Conservation (phyloP, 1,139 yeast species). For the Wickerhamomyces sp. region DNA sequence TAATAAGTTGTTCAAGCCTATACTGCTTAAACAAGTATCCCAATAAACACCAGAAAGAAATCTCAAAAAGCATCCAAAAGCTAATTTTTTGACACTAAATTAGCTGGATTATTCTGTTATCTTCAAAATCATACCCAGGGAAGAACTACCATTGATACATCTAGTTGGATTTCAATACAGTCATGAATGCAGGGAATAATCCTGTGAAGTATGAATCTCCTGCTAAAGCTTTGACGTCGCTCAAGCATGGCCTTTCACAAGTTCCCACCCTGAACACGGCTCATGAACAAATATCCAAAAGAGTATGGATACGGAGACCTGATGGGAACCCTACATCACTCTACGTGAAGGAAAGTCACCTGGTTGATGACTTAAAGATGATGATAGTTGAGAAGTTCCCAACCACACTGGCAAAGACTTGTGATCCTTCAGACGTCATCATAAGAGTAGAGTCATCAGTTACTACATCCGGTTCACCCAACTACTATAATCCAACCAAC, state of each 20-base stretch:
- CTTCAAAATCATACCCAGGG: no score
- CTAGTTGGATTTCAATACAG: no score
- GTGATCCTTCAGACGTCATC: slow-evolving; percentile 67
- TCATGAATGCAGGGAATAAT: background rate
- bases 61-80: no score
- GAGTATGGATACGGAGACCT: slow-evolving; percentile 65
- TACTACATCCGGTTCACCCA: slow-evolving; percentile 5
- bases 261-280: slow-evolving; percentile 5
- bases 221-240: background rate
- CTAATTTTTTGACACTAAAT: no score
- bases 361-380: slow-evolving; percentile 71
- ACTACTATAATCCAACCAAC: slow-evolving; percentile 7
- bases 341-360: slow-evolving; percentile 45
- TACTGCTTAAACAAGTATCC: no score
- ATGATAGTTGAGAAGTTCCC: slow-evolving; percentile 62
- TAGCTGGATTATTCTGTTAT: no score
- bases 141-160: no score
- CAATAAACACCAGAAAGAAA: no score
- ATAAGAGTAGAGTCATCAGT: slow-evolving; percentile 34
- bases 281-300: slow-evolving; percentile 5
- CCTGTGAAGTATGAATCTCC: slow-evolving; percentile 3
- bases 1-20: no score
- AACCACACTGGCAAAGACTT: slow-evolving; percentile 52
- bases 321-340: slow-evolving; percentile 66
- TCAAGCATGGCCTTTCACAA: slow-evolving; percentile 3